Conservation (phyloP, 2,329 filamentous ascomycete genomes). For the Myriosclerotinia curreyana region DNA sequence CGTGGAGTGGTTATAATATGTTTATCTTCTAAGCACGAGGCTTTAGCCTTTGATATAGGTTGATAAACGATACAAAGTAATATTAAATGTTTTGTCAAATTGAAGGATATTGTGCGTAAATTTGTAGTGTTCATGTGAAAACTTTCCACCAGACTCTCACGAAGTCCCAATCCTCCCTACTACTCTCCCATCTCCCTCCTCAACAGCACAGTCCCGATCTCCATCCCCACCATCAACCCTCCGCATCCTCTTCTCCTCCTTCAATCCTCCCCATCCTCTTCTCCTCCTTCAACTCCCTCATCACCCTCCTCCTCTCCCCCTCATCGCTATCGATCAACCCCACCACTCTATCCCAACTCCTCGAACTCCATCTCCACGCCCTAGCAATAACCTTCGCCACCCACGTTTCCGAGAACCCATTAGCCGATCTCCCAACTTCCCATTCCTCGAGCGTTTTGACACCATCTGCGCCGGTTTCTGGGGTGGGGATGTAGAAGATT, state of each 20-base stretch:
- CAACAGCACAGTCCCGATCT: too few relatives aligned
- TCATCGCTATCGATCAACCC: slow-evolving; percentile 9
- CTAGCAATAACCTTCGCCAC: background rate
- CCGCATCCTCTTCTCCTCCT: background rate
- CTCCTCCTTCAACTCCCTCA: background rate
- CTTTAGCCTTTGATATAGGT: too few relatives aligned
- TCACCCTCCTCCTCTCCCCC: background rate
- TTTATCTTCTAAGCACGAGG: too few relatives aligned
- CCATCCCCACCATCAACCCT: too few relatives aligned
- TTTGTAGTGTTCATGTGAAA: too few relatives aligned
- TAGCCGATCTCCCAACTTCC: slow-evolving; percentile 25
- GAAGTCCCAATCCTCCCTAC: too few relatives aligned
- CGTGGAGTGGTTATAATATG: too few relatives aligned
- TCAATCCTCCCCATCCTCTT: background rate
- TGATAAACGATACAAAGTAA: too few relatives aligned
- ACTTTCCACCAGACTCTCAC: too few relatives aligned
- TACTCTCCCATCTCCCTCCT: too few relatives aligned
- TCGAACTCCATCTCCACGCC: background rate
- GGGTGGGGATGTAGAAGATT: background rate
- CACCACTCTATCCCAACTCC: slow-evolving; percentile 5
- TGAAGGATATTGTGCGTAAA: too few relatives aligned
- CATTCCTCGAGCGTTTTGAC: slow-evolving; percentile 30
- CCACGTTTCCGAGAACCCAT: slow-evolving; percentile 5
- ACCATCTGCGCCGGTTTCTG: background rate
- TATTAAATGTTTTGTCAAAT: too few relatives aligned